Evolutionary conservation across 2,329 filamentous ascomycete species (phyloP), one percentile per base, ranked within the genome.

Genomic region (Chaetomium strumarium): DNA sequence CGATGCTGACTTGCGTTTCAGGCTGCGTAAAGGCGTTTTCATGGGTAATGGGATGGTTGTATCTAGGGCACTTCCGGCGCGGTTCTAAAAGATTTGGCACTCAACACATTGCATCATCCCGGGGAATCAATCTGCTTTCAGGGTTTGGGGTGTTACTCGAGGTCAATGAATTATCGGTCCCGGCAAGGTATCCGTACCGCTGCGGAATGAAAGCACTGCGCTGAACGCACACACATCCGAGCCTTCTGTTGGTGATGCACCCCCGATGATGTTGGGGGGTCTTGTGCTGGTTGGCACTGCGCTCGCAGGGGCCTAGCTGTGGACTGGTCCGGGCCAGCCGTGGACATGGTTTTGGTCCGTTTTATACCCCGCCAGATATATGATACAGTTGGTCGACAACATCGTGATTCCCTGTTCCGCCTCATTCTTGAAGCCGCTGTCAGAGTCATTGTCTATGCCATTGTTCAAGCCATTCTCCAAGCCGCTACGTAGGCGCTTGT

Each of bases 11-110:
- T 48, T 24, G 46, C 39, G 36, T n/a, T 49, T 19, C 46, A 60
- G 59, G 59, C 56, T 52, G 56, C 59, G 56, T 62, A 62, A 52
- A 59, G 56, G 55, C 43, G 49, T 52, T 59, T 50, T 59, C 49
- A 46, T 46, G 53, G 53, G 51, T 56, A 51, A 57, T 57, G 61
- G 58, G 53, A 59, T 47, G 59, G 59, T 55, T 60, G 53, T 63
- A 59, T 60, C 56, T 62, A 58, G 50, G 62, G 58, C 51, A 63
- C 58, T 57, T 58, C 58, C 58, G 60, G 62, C 62, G 61, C 60
- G 61, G 61, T 55, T 58, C 56, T 55, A 56, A 62, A 60, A 60
- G 50, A 58, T 63, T 60, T 60, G 55, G 53, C 59, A 61, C 58
- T 58, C 59, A 49, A 60, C 55, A 55, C 57, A 57, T 54, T 61